Base-by-base conservation (phyloP, 2,329 filamentous ascomycete genomes). In the Trichoderma oligosporum region DNA sequence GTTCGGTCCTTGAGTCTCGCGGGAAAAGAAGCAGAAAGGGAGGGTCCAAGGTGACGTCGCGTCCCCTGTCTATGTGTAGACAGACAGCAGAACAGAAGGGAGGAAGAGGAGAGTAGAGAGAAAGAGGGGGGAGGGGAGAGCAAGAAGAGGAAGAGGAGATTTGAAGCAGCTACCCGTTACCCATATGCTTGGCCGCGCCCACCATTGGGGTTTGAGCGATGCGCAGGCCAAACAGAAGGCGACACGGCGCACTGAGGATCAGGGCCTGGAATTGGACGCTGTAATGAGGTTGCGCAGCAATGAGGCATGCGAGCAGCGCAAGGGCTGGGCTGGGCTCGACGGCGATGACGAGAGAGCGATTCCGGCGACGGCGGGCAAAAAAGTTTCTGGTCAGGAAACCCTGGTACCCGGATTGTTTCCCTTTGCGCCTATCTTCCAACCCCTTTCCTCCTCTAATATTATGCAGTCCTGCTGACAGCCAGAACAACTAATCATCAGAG, bases 251-350 rank as follows among this genome's bases (percentile, higher is more conserved):
- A 48, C 41, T 31, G 48, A 52, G 53, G 47, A 49, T 60, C 60
- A 56, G 35, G 45, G 51, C 49, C 27, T 55, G 41, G 53, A 51
- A 46, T 52, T 41, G 56, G 42, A 54, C 29, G 56, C 53, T 49
- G 57, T 60, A 53, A 54, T 47, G 61, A 62, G 61, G 68, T 70
- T 60, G 66, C 65, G 66, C 68, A 70, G 61, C 68, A 68, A 70
- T 69, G 66, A 67, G 65, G 68, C 68, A 70, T 70, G 66, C 67
- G 65, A 67, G 61, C 63, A 59, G 62, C 60, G 60, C 62, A 56
- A 45, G 20, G 35, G 48, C 9, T 22, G 36, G 24, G 44, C n/a
- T 29, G 35, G 64, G 61, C 64, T 63, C 60, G 58, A 44, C 51
- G 55, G 54, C 25, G 36, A 52, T 44, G 33, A 51, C 58, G 55